Evolutionary conservation across 345 rosid genomes (phyloP), one percentile per base, ranked within the genome.

Genomic region (Adansonia digitata): DNA sequence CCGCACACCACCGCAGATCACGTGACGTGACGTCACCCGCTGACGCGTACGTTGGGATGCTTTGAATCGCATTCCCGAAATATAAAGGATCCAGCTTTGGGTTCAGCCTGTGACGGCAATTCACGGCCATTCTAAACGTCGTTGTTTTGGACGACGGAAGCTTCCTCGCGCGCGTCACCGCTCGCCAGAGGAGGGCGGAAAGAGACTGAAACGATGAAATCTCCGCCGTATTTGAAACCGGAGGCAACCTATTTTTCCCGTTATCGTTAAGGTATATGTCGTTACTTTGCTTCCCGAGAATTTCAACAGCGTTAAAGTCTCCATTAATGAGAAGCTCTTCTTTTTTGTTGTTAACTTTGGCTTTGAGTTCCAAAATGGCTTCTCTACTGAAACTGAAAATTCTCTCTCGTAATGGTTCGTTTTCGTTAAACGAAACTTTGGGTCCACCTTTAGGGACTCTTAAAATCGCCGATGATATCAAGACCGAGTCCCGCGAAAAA

Each of bases 21-120:
- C 82, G 81, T 4, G 90, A 77, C 51, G 88, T 18, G 56, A 94
- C 96, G 37, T 92, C 95, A 2, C 87, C 92, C 0, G 93, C 95
- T 35, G 88, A 29, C 74, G 96, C 98, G 70, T 76, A 73, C 0
- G 94, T 91, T 1, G 99, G 96, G 18, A 83, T 79, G 85, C 99
- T 94, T 81, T 94, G 99, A 37, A 94, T 94, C 27, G 96, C 97
- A 87, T 94, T 94, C 57, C 99, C 99, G 77, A 94, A 94, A 56
- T 94, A 94, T 0, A 85, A 69, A 10, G 93, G 81, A 27, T 92
- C 87, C 40, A 94, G 56, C 56, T 85, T 87, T 29, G 98, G 99
- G 75, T 48, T 89, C 73, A 92, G 35, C 5, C 99, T 82, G 78
- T 82, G 92, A 24, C 98, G 93, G 71, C 91, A 85, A 69, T 94